Base-by-base conservation (phyloP, 2,329 filamentous ascomycete species). In the Fusarium nelsonii region DNA sequence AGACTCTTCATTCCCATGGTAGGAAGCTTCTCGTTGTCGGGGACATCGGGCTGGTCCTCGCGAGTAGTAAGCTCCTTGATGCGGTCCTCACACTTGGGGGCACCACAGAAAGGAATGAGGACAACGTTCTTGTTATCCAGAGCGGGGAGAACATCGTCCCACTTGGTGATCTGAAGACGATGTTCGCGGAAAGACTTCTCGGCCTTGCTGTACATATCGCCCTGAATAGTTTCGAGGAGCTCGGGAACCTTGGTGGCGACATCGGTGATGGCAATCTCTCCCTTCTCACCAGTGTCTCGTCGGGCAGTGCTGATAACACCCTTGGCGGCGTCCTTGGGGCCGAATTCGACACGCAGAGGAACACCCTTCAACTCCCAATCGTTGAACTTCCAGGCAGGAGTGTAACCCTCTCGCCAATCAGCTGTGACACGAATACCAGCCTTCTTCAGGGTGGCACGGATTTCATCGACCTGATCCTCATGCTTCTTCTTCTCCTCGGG, bases 321-420 rank as follows among this genome's bases (percentile, higher is more conserved):
- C 78, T 94, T 93, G 69, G 92, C 93, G 14, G 91, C 91, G 78
- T 98, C 96, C 82, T 97, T 97, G 75, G 96, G 95, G 8, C 97
- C 97, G 77, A 97, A 97, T 81, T 99, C 96, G 62, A 99, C 87
- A 63, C 96, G 92, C 37, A 99, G 88, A 46, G 97, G 96, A 41
- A 98, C 92, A 78, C 97, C 96, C 82, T 95, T 97, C 74, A 98
- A 87, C 81, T 99, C 97, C 93, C 94, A 97, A 82, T 99, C 94
- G 82, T 97, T 97, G 85, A 99, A 99, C 82, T 99, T 99, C 90
- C 92, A 98, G 70, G 93, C 94, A 39, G 96, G 94, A 64, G 94
- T 89, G 89, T 98, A 97, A 71, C 92, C 92, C 52, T 98, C 95
- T 63, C 97, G 91, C 78, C 89, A 87, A 78, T 99, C 96, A 52